Base-by-base conservation (phyloP, 2,329 filamentous ascomycete species). In the Tetracladium maxilliforme region DNA sequence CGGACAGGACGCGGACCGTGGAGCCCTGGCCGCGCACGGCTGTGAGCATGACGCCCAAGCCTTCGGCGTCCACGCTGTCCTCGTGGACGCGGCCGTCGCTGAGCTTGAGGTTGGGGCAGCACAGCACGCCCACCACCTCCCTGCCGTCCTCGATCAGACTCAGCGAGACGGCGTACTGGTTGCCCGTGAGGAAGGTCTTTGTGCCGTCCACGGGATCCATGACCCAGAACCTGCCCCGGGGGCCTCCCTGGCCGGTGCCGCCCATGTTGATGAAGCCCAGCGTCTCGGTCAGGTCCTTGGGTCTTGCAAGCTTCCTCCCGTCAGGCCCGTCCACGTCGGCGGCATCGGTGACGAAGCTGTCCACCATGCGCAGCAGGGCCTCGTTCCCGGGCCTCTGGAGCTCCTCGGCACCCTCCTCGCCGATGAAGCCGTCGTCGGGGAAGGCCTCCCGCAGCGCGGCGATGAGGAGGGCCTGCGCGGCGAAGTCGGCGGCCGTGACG, bases 121-220 rank as follows among this genome's bases (percentile, higher is more conserved):
- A 70, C 21, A 73, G 47, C 3, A 71, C 63, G n/a, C 61, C 68
- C 13, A 76, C 41, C 25, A 60, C 50, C 41, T 76, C 64, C 22
- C 46, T 38, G 4, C 70, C 70, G 26, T 71, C 51, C 30, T 68
- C 58, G 3, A 75, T 44, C 33, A 76, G 45, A 4, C 64, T 61
- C 12, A 75, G 47, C 31, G 65, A 66, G 4, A 76, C 65, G 4
- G 63, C 70, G 30, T 74, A 76, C 45, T 76, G 70, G 43, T 69
- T 56, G 4, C 64, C 64, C 19, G 49, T 48, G 34, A 76, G 60
- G 30, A 72, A 76, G 0, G 68, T 64, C 10, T 61, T 63, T 2
- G 70, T 76, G 16, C 70, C 70, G 35, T 76, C 70, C 6, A 76
- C 63, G 1, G 70, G 70, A 38, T 76, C 70, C 41, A 76, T 58